These are phyloP conservation scores for Saccharomyces hybrid DNA, from an alignment of 1,139 yeast genomes.

Conservation along the genomic window DNA sequence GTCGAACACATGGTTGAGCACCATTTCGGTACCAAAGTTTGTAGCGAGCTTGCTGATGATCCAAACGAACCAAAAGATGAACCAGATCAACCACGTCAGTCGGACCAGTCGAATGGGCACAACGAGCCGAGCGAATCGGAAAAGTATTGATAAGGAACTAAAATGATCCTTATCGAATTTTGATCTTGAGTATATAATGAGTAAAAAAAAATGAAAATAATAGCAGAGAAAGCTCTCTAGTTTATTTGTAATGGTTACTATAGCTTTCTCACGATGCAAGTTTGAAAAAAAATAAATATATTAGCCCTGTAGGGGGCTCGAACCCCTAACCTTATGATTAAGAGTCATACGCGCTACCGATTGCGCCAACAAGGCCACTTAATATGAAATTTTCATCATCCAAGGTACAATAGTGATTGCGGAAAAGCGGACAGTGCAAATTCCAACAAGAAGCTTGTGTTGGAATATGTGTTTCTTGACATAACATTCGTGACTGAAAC, in stretches of 20 bases:
- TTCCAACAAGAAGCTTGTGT: too few relatives aligned
- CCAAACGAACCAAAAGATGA: neutral
- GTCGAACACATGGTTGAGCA: slow-evolving; percentile 67
- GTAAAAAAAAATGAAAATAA: too few relatives aligned
- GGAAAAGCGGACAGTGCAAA: too few relatives aligned
- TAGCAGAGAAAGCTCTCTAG: too few relatives aligned
- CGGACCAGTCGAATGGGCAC: neutral
- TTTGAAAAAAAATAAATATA: neutral
- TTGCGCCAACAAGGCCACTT: slow-evolving; percentile 39
- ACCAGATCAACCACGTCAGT: neutral
- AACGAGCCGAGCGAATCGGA: neutral
- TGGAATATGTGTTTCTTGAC: too few relatives aligned
- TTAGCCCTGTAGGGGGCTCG: slow-evolving; percentile 41
- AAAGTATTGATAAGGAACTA: neutral
- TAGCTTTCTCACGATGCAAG: too few relatives aligned
- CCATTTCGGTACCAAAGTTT: slow-evolving; percentile 43
- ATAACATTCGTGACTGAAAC: too few relatives aligned
- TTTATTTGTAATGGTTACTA: neutral
- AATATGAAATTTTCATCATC: neutral
- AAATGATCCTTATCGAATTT: neutral
- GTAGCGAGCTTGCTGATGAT: slow-evolving; percentile 7
- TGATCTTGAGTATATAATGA: too few relatives aligned
- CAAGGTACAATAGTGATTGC: too few relatives aligned
- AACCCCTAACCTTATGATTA: slow-evolving; percentile 41
- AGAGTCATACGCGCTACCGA: slow-evolving; percentile 43